These are phyloP conservation scores for Lepraria neglecta DNA, from an alignment of 495 filamentous ascomycete species.

Conservation along the genomic window DNA sequence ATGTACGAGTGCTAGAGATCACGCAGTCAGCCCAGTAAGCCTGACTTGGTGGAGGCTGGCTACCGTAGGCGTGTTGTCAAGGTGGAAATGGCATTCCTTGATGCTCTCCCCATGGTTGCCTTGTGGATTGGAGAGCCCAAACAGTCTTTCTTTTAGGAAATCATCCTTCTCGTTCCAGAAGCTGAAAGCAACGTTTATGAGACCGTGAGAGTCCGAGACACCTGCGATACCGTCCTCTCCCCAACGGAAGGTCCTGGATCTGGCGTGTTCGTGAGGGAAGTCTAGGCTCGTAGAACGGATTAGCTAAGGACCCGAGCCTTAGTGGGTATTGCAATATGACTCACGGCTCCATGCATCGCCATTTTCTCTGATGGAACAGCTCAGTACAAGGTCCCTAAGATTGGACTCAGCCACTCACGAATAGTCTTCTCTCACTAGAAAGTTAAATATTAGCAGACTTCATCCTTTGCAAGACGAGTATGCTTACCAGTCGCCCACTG, in stretches of 20 bases:
- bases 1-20: conserved; percentile 82
- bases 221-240: conserved; percentile 97
- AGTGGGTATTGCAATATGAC: not conserved
- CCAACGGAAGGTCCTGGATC: conserved; percentile 84
- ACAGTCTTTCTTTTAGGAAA: conserved; percentile 89
- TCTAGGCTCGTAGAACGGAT: conserved; percentile 44
- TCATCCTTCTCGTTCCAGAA: conserved; percentile 98
- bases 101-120: conserved; percentile 95
- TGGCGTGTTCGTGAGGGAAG: conserved; percentile 86
- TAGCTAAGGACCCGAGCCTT: not conserved
- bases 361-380: conserved; percentile 45
- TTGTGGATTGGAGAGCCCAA: conserved; percentile 90
- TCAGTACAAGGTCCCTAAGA: conserved; percentile 22
- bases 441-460: not conserved
- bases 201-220: conserved; percentile 83
- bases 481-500: conserved; percentile 81
- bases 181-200: conserved; percentile 86
- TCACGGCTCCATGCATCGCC: conserved; percentile 94
- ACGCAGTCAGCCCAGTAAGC: conserved; percentile 8
- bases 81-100: conserved; percentile 92
- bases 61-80: conserved; percentile 79
- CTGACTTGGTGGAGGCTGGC: conserved; percentile 38
- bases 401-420: conserved; percentile 49
- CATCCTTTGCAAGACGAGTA: not conserved
- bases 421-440: conserved; percentile 86